Evolutionary conservation across 495 filamentous ascomycete genomes (phyloP).

Genomic region (Aspergillus steynii): DNA sequence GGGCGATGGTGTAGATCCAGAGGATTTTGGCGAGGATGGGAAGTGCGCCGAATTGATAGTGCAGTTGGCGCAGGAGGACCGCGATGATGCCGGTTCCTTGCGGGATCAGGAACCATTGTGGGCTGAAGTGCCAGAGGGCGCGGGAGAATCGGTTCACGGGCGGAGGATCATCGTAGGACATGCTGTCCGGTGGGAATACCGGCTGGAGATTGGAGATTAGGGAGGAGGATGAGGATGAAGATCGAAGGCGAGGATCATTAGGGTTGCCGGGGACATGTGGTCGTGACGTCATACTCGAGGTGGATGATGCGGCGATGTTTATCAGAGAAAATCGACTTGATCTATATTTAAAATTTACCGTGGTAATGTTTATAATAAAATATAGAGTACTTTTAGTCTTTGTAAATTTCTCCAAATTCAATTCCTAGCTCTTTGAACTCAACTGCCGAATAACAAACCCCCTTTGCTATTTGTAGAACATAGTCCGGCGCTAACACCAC

Average conservation of each 20-base stretch:
- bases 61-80: constrained; percentile 28
- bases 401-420: no score
- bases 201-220: not conserved
- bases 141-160: constrained; percentile 13
- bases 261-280: not conserved
- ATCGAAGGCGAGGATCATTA: not conserved
- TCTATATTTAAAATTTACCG: no score
- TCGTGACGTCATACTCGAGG: constrained; percentile 3
- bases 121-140: constrained; percentile 32
- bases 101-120: constrained; percentile 34
- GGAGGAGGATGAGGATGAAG: not conserved
- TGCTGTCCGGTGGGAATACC: not conserved
- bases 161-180: constrained; percentile 12
- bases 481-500: no score
- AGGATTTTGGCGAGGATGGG: constrained; percentile 29
- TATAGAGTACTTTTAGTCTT: no score
- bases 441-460: no score
- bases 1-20: constrained; percentile 34
- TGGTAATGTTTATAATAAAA: no score
- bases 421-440: no score
- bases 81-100: constrained; percentile 33
- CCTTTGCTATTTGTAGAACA: no score
- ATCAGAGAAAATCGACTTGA: not conserved
- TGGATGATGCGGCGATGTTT: not conserved
- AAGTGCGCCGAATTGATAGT: constrained; percentile 35